phyloP scores from a whole-genome alignment of 1,284 basidiomycete species.

The Cryptococcus jaspeensis region DNA sequence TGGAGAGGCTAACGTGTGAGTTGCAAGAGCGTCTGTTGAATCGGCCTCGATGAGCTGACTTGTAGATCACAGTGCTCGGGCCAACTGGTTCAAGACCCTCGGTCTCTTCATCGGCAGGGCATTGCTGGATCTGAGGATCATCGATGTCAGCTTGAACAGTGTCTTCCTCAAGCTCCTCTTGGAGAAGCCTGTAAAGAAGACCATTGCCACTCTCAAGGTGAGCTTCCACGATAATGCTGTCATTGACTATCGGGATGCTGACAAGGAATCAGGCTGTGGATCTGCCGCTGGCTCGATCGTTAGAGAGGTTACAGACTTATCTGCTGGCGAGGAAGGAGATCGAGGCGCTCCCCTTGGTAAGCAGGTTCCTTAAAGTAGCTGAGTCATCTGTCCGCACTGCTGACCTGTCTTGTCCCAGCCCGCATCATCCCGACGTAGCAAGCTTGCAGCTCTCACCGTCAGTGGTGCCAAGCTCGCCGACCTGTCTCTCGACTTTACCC shows the following conservation, averaged over 20 bases:
- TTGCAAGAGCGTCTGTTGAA: not conserved
- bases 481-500: conserved; percentile 89
- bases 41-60: not conserved
- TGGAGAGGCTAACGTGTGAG: conserved; percentile 53
- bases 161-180: conserved; percentile 86
- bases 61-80: conserved; percentile 39
- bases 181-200: conserved; percentile 77
- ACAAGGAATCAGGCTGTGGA: conserved; percentile 66
- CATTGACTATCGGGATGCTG: not conserved
- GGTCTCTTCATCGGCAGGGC: conserved; percentile 98
- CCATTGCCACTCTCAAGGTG: conserved; percentile 76
- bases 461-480: conserved; percentile 68
- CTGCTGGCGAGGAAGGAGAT: conserved; percentile 52
- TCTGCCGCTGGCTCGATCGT: conserved; percentile 75
- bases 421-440: conserved; percentile 41
- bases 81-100: conserved; percentile 81
- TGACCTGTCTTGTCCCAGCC: conserved; percentile 21
- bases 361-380: no score
- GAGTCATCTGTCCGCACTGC: not conserved
- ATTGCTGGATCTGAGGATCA: conserved; percentile 93
- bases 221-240: conserved; percentile 20
- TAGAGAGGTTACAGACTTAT: conserved; percentile 70
- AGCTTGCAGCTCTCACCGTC: conserved; percentile 53
- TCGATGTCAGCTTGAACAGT: conserved; percentile 91
- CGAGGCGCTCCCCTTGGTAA: conserved; percentile 44